Conservation (phyloP, 192 early-diverging fungal genomes). For the Gryganskiella cystojenkinii region DNA sequence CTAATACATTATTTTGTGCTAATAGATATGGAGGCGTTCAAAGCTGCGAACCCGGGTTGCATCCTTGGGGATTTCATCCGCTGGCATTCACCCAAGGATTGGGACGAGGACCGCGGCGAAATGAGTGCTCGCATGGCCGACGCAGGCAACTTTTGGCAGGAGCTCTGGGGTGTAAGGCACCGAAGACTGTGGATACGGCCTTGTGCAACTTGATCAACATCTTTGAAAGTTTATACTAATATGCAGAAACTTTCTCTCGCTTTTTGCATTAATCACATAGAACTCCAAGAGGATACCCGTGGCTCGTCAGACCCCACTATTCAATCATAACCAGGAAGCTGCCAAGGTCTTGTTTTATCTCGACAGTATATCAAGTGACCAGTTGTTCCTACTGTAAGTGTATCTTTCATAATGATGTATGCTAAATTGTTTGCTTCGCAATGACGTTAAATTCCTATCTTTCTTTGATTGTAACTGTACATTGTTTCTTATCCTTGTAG, state of each 20-base stretch:
- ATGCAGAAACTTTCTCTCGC: too few relatives aligned
- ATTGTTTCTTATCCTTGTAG: slow-evolving; percentile 7
- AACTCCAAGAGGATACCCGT: slow-evolving; percentile 66
- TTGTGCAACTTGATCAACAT: too few relatives aligned
- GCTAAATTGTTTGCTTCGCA: too few relatives aligned
- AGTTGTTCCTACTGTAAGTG: slow-evolving; percentile 33
- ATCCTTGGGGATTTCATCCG: slow-evolving; percentile 89
- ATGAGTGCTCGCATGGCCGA: slow-evolving; percentile 87
- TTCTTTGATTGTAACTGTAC: neutral
- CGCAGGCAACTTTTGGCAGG: slow-evolving; percentile 87
- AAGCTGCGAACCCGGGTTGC: slow-evolving; percentile 89
- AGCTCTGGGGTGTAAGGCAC: slow-evolving; percentile 76
- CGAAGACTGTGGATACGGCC: too few relatives aligned
- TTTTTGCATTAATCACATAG: slow-evolving; percentile 42
- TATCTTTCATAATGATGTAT: too few relatives aligned
- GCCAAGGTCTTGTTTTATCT: slow-evolving; percentile 67
- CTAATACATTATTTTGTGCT: neutral
- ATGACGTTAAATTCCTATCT: slow-evolving; percentile 28
- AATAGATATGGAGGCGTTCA: slow-evolving; percentile 91
- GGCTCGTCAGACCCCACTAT: slow-evolving; percentile 78
- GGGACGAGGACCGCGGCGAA: slow-evolving; percentile 72
- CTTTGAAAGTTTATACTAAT: too few relatives aligned
- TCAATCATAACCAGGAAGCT: slow-evolving; percentile 80
- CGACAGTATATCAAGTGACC: slow-evolving; percentile 10
- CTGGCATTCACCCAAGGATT: slow-evolving; percentile 97